Percentiles rank a stretch among this genome's conserved stretches.
These are phyloP conservation scores for Vachellia collinsii DNA, from an alignment of 306 rosid genomes.

Conservation along the genomic window DNA sequence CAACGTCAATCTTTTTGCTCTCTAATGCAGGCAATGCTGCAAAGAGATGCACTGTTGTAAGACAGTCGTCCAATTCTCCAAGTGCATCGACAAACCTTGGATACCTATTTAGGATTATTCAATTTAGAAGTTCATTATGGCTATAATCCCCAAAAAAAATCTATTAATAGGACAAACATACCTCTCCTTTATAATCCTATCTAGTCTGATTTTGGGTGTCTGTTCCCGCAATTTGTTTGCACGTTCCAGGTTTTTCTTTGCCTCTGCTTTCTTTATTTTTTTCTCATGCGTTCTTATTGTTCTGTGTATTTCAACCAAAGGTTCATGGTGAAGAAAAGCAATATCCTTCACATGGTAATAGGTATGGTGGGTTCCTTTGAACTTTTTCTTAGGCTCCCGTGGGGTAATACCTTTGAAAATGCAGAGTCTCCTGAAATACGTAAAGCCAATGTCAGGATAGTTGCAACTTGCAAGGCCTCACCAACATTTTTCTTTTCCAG, in stretches of 20 bases:
- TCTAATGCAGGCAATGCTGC: slow-evolving; percentile 84
- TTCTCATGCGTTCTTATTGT: slow-evolving; percentile 69
- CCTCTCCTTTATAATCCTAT: slow-evolving; percentile 80
- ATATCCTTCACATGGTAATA: slow-evolving; percentile 92
- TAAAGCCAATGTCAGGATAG: slow-evolving; percentile 26
- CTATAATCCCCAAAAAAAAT: background rate
- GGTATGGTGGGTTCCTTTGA: slow-evolving; percentile 90
- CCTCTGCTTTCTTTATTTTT: slow-evolving; percentile 83
- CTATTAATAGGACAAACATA: slow-evolving; percentile 35
- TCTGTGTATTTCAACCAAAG: slow-evolving; percentile 72
- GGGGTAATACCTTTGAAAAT: slow-evolving; percentile 93
- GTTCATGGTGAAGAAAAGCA: slow-evolving; percentile 89
- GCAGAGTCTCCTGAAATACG: slow-evolving; percentile 69
- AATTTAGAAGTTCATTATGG: slow-evolving; percentile 20
- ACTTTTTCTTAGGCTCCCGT: slow-evolving; percentile 93
- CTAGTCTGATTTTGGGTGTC: slow-evolving; percentile 66
- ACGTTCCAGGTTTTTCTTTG: slow-evolving; percentile 78
- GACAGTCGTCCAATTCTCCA: slow-evolving; percentile 93
- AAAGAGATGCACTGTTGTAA: slow-evolving; percentile 89
- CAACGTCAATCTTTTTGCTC: slow-evolving; percentile 72
- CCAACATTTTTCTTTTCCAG: background rate
- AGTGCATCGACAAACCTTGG: slow-evolving; percentile 89
- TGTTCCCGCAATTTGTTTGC: slow-evolving; percentile 57
- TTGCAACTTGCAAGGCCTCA: background rate
- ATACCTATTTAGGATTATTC: slow-evolving; percentile 53